Percentiles rank a stretch among this genome's conserved stretches.
These are phyloP conservation scores for Orychophragmus violaceus DNA, from an alignment of 345 rosid genomes.

Conservation along the genomic window DNA sequence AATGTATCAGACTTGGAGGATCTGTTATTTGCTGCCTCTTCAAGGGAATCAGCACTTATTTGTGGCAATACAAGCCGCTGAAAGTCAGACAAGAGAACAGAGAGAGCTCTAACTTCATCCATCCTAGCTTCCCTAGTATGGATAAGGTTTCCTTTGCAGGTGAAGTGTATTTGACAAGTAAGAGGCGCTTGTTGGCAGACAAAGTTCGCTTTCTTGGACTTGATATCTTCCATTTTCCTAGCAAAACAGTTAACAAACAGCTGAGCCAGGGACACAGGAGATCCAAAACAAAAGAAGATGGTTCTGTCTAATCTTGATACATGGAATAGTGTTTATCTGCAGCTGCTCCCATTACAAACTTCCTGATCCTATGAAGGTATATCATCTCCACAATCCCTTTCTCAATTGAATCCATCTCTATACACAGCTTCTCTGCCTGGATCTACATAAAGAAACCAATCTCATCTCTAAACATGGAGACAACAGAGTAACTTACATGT, in stretches of 20 bases:
- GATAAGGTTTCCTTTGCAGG: constrained; percentile 59
- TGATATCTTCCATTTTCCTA: constrained; percentile 55
- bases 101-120: constrained; percentile 29
- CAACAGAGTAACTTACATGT: not conserved
- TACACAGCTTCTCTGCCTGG: constrained; percentile 47
- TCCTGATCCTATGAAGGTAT: constrained; percentile 40
- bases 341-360: constrained; percentile 90
- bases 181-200: constrained; percentile 48
- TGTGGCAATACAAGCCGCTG: constrained; percentile 31
- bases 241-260: constrained; percentile 12
- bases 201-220: constrained; percentile 64
- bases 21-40: constrained; percentile 19
- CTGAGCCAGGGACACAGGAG: not conserved
- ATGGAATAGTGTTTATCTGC: constrained; percentile 51
- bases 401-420: constrained; percentile 47
- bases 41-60: not conserved
- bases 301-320: not conserved
- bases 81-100: constrained; percentile 34
- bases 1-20: constrained; percentile 9
- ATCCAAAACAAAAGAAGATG: not conserved
- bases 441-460: constrained; percentile 37
- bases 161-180: constrained; percentile 64
- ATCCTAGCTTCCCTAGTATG: constrained; percentile 39
- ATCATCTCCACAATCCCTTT: constrained; percentile 62
- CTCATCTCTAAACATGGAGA: not conserved